These are phyloP conservation scores for Diaporthe humulicola DNA, from an alignment of 2,329 filamentous ascomycete species.

Conservation along the genomic window DNA sequence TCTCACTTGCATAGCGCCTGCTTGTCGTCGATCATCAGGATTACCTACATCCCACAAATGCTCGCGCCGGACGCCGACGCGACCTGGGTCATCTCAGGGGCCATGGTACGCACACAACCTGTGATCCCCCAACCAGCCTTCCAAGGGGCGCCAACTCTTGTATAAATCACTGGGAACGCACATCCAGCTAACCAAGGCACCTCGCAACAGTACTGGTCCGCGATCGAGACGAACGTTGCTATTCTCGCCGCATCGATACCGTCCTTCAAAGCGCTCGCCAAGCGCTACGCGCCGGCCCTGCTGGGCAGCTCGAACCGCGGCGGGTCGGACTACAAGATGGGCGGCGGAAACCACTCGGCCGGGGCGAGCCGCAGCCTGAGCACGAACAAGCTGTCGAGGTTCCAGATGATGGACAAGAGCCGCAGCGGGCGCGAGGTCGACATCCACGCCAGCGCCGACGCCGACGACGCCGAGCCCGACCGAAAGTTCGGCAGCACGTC, in stretches of 20 bases:
- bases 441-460: conserved; percentile 6
- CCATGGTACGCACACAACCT: conserved; percentile 48
- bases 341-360: background rate
- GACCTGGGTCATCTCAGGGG: conserved; percentile 52
- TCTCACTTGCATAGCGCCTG: conserved; percentile 51
- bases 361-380: conserved; percentile 6
- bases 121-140: background rate
- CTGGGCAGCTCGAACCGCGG: conserved; percentile 45
- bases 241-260: conserved; percentile 53
- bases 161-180: too few species aligned
- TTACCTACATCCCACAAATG: conserved; percentile 59
- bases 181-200: background rate
- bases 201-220: conserved; percentile 49
- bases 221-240: conserved; percentile 52
- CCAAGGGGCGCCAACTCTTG: too few species aligned
- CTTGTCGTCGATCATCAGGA: conserved; percentile 60
- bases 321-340: conserved; percentile 33
- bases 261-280: conserved; percentile 50
- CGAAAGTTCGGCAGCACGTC: background rate
- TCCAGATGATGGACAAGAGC: conserved; percentile 40
- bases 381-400: conserved; percentile 21
- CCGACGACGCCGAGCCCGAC: background rate
- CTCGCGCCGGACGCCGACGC: conserved; percentile 50
- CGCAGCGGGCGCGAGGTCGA: conserved; percentile 27
- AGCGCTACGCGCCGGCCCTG: conserved; percentile 55